A percentile compares a stretch with the other conserved stretches of the same genome.
These are phyloP conservation scores for Candida loeiensis DNA, from an alignment of 805 yeast species.

Conservation along the genomic window DNA sequence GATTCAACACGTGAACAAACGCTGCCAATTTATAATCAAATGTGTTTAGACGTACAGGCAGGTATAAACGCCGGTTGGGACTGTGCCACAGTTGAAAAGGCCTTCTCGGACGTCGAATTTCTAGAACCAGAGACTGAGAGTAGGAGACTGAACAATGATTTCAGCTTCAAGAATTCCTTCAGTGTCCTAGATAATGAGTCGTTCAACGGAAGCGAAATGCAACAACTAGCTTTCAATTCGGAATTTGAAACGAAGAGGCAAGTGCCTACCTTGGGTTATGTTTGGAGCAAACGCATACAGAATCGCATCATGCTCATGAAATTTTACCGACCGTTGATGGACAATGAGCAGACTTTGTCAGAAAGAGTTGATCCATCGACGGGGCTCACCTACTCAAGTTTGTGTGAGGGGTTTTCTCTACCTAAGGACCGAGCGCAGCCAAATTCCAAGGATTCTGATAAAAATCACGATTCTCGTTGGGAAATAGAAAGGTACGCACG, in stretches of 20 bases:
- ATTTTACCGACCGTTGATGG: constrained; percentile 23
- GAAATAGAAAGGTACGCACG: constrained; percentile 20
- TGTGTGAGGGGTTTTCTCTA: constrained; percentile 13
- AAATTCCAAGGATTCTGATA: too few relatives aligned
- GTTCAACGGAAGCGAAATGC: not conserved
- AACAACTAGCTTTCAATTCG: not conserved
- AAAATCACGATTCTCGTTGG: constrained; percentile 26
- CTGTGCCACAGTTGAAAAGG: constrained; percentile 3
- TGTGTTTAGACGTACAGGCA: constrained; percentile 17
- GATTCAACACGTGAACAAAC: constrained; percentile 12
- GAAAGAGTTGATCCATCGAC: constrained; percentile 15
- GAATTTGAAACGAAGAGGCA: constrained; percentile 15
- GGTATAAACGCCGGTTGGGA: constrained; percentile 25
- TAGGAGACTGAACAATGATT: not conserved
- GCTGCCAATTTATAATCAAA: constrained; percentile 12
- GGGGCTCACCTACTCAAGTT: constrained; percentile 11
- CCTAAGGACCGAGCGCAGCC: not conserved
- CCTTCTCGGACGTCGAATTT: not conserved
- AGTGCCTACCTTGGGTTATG: constrained; percentile 33
- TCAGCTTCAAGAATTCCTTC: not conserved
- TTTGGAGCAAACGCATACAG: constrained; percentile 27
- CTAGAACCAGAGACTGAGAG: not conserved
- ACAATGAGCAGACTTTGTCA: constrained; percentile 2
- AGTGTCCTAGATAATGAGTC: not conserved
- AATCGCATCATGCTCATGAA: constrained; percentile 28